phyloP scores from a whole-genome alignment of 352 stramenopile genomes.

The Phytopythium chamaehyphon region DNA sequence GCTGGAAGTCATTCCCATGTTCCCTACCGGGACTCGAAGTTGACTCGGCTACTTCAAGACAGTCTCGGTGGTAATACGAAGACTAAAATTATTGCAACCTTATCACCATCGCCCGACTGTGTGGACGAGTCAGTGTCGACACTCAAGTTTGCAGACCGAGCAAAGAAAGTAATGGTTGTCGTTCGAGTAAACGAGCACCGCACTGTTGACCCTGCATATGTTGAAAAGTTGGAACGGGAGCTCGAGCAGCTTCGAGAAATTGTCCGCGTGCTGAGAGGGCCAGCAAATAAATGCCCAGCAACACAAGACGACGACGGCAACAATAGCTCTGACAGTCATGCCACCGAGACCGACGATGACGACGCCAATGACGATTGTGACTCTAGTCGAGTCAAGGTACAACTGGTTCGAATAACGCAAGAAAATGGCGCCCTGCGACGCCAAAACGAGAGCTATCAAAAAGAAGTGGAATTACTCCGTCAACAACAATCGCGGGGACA shows the following conservation, averaged over 20 bases:
- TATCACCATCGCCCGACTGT: constrained; percentile 82
- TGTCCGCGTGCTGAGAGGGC: constrained; percentile 36
- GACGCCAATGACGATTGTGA: constrained; percentile 13
- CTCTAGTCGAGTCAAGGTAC: constrained; percentile 17
- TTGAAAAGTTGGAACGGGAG: constrained; percentile 86
- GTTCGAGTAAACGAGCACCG: constrained; percentile 83
- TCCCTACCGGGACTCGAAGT: constrained; percentile 92
- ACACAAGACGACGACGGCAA: constrained; percentile 8
- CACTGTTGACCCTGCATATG: constrained; percentile 83
- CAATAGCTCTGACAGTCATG: neutral
- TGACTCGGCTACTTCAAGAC: constrained; percentile 91
- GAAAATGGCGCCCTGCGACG: constrained; percentile 68
- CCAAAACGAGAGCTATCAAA: constrained; percentile 50
- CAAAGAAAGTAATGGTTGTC: constrained; percentile 89
- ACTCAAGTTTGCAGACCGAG: constrained; percentile 91
- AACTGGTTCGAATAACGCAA: constrained; percentile 48
- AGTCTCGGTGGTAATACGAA: constrained; percentile 86
- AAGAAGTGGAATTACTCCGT: constrained; percentile 50
- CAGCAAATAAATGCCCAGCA: constrained; percentile 3
- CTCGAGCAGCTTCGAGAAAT: constrained; percentile 72
- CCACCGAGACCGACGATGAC: constrained; percentile 19
- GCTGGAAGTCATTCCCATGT: constrained; percentile 48
- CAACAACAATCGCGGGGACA: constrained; percentile 9
- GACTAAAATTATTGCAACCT: constrained; percentile 90
- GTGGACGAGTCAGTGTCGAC: constrained; percentile 93